phyloP scores from a whole-genome alignment of 345 rosid species.

The Brassica incana region DNA sequence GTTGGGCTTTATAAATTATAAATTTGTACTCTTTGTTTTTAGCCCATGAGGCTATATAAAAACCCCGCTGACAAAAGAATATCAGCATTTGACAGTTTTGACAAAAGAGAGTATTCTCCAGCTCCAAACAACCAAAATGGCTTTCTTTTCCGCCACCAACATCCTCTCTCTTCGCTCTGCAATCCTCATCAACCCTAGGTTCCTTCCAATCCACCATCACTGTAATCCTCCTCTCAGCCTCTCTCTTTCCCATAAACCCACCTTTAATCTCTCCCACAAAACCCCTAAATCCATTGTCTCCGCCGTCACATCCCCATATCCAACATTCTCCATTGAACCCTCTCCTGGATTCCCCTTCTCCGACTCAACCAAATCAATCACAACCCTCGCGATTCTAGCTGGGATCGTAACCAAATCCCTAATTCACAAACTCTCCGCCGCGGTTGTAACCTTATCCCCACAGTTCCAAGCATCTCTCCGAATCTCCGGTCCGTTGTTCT shows the following conservation, averaged over 20 bases:
- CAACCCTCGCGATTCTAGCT: slow-evolving; percentile 40
- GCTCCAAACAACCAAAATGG: slow-evolving; percentile 26
- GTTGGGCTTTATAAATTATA: no score
- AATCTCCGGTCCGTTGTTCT: slow-evolving; percentile 56
- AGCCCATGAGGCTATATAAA: no score
- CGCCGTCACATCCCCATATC: slow-evolving; percentile 30
- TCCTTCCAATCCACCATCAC: not conserved
- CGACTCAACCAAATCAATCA: slow-evolving; percentile 49
- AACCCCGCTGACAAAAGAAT: no score
- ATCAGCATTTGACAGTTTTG: no score
- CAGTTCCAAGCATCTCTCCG: slow-evolving; percentile 37
- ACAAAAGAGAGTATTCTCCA: no score
- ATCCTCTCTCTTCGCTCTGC: slow-evolving; percentile 22
- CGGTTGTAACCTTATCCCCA: slow-evolving; percentile 35
- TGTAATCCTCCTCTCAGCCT: not conserved
- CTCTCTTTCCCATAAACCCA: slow-evolving; percentile 18
- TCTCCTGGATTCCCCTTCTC: slow-evolving; percentile 28
- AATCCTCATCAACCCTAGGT: not conserved
- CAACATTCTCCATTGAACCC: not conserved
- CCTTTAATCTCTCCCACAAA: slow-evolving; percentile 14
- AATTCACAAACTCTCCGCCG: slow-evolving; percentile 35
- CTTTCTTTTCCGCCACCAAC: slow-evolving; percentile 12
- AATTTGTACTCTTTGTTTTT: no score
- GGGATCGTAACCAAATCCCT: slow-evolving; percentile 38
- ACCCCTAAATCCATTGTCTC: slow-evolving; percentile 28